Base-by-base conservation (phyloP, 2,329 filamentous ascomycete species). In the Herpotrichia juniperi region DNA sequence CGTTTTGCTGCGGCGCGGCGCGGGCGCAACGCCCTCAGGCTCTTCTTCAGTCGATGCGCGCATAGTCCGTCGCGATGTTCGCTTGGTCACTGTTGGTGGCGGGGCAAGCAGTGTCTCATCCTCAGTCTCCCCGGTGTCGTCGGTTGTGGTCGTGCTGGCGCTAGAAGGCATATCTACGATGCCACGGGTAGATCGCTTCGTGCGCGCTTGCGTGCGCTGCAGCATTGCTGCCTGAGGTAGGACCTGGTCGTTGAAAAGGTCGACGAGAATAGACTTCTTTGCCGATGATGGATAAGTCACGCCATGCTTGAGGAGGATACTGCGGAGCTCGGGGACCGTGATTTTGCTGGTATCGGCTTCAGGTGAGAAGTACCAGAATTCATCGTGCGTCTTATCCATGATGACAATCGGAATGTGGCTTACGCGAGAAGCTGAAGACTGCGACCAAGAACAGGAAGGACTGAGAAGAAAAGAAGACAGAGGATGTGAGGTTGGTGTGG, bases 251-350 rank as follows among this genome's bases (percentile, higher is more conserved):
- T 88, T 87, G 75, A 99, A 92, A 42, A 97, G 85, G 7, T 89
- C 86, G 54, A 99, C 82, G 19, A 99, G 85, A 68, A 96, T 88
- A 0, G 86, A 79, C 78, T 99, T 99, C 78, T 97, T 99, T 11
- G 94, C 92, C 4, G 87, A 93, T 0, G 91, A 87, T 4, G 93
- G 88, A 71, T 96, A 97, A 31, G 86, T 78, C 66, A 97, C 80
- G 70, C 92, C 89, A 77, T 99, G 91, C 59, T 87, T 89, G 66
- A 97, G 90, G 51, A 99, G 85, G 60, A 97, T 96, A 43, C 90
- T 93, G 66, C 94, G 90, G 63, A 99, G 81, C 40, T 89, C 89
- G 24, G 94, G 92, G 44, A 97, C 87, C 1, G 92, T 97, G 58
- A 97, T 84, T 58, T 83, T 85, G 68, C 83, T 82, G 17, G 94